Evolutionary conservation across 768 basidiomycete species (phyloP).

Genomic region (Boletus reticulatus): DNA sequence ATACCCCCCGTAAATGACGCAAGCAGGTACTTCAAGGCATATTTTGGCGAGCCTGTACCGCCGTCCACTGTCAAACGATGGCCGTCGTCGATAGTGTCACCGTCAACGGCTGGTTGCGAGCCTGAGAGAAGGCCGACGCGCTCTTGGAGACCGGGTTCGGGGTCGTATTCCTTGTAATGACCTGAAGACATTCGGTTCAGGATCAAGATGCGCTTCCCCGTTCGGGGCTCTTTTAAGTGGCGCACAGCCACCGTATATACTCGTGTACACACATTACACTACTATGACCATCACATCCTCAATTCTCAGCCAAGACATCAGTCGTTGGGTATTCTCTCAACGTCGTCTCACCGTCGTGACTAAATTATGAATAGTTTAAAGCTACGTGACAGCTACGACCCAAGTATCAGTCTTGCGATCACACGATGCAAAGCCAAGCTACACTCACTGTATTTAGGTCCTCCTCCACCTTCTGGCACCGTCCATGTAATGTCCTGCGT

Average conservation of each 20-base stretch:
- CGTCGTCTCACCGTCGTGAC: too few relatives aligned
- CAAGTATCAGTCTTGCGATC: neutral
- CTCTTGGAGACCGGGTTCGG: conserved; percentile 44
- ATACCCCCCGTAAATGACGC: conserved; percentile 56
- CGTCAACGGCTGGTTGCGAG: conserved; percentile 9
- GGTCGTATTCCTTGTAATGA: conserved; percentile 28
- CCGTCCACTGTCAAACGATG: conserved; percentile 6
- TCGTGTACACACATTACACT: too few relatives aligned
- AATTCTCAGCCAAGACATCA: too few relatives aligned
- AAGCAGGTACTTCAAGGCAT: conserved; percentile 34
- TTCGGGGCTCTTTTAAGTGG: neutral
- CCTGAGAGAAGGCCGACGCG: conserved; percentile 38
- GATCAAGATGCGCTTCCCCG: neutral
- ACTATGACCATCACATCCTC: neutral
- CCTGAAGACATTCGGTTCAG: conserved; percentile 4
- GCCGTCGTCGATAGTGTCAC: neutral
- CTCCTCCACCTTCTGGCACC: conserved; percentile 94
- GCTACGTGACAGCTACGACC: conserved; percentile 19
- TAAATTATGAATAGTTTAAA: neutral
- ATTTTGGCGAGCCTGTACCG: conserved; percentile 17
- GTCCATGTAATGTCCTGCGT: conserved; percentile 97
- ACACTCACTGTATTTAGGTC: conserved; percentile 85
- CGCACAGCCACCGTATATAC: neutral
- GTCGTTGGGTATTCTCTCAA: too few relatives aligned
- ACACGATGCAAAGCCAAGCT: neutral